Conservation (phyloP, 129 eudicot species). For the Cynara cardunculus region DNA sequence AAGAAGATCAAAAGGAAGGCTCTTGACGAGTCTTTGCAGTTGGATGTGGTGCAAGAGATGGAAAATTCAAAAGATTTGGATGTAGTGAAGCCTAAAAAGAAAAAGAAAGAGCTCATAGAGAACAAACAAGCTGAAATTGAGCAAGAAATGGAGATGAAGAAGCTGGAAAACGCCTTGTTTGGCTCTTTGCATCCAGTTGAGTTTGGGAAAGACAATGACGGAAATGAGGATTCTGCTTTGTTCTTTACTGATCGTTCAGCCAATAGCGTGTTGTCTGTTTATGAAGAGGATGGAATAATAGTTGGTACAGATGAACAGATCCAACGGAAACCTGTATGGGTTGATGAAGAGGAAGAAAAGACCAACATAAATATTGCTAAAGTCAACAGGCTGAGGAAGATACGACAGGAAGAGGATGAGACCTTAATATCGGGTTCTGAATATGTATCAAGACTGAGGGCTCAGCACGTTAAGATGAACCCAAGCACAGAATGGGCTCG, state of each 20-base stretch:
- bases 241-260: conserved; percentile 70
- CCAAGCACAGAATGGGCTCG: conserved; percentile 89
- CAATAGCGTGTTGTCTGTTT: conserved; percentile 41
- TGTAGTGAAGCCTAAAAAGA: conserved; percentile 40
- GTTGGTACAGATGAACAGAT: conserved; percentile 23
- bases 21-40: conserved; percentile 35
- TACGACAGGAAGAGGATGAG: conserved; percentile 81
- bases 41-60: conserved; percentile 24
- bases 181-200: conserved; percentile 72
- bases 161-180: conserved; percentile 62
- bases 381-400: conserved; percentile 73
- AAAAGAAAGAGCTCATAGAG: conserved; percentile 44
- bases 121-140: conserved; percentile 36
- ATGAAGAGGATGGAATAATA: conserved; percentile 46
- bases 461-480: conserved; percentile 80
- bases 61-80: conserved; percentile 24
- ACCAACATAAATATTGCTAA: conserved; percentile 60
- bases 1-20: conserved; percentile 63
- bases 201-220: conserved; percentile 58
- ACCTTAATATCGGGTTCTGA: conserved; percentile 63
- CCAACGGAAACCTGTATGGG: conserved; percentile 80
- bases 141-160: conserved; percentile 68
- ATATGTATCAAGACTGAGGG: conserved; percentile 80
- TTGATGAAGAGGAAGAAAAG: conserved; percentile 85
- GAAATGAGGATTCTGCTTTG: conserved; percentile 47